A percentile compares a stretch with the other conserved stretches of the same genome.
phyloP scores from a whole-genome alignment of 306 rosid genomes.

The Trifolium fragiferum region DNA sequence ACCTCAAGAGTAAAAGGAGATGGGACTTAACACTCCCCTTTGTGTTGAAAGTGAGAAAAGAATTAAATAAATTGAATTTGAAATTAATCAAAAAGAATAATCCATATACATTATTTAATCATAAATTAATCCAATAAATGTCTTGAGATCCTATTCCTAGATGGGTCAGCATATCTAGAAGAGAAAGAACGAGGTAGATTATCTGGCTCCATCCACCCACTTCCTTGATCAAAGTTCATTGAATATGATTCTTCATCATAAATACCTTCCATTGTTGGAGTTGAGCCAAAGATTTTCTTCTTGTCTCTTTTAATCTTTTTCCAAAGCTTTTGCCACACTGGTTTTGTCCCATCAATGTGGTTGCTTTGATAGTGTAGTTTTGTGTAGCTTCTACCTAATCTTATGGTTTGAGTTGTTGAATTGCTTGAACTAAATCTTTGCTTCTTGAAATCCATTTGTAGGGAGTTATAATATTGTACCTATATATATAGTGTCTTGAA shows the following conservation, averaged over 20 bases:
- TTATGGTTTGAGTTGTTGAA: conserved; percentile 35
- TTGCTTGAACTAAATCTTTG: conserved; percentile 45
- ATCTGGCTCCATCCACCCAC: conserved; percentile 60
- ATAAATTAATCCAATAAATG: conserved; percentile 44
- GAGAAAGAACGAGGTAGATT: conserved; percentile 63
- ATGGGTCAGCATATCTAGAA: conserved; percentile 65
- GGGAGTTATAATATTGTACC: background rate
- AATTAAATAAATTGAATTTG: background rate
- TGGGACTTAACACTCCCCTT: background rate
- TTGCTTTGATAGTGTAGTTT: conserved; percentile 29
- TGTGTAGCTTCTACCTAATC: conserved; percentile 53
- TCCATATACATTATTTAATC: background rate
- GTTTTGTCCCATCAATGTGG: conserved; percentile 31
- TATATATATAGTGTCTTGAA: background rate
- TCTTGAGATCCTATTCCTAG: conserved; percentile 50
- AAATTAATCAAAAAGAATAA: background rate
- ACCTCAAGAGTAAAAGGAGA: background rate
- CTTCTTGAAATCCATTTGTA: conserved; percentile 63
- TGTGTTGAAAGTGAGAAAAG: background rate
- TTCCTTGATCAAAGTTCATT: conserved; percentile 62
- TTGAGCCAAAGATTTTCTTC: conserved; percentile 41
- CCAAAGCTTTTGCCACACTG: conserved; percentile 55
- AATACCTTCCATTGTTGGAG: conserved; percentile 21
- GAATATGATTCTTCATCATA: conserved; percentile 57
- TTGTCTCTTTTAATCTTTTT: conserved; percentile 50